Percentiles rank a stretch among this genome's conserved stretches.
Conservation (phyloP, 2,329 filamentous ascomycete genomes). For the Diaporthe helianthi region DNA sequence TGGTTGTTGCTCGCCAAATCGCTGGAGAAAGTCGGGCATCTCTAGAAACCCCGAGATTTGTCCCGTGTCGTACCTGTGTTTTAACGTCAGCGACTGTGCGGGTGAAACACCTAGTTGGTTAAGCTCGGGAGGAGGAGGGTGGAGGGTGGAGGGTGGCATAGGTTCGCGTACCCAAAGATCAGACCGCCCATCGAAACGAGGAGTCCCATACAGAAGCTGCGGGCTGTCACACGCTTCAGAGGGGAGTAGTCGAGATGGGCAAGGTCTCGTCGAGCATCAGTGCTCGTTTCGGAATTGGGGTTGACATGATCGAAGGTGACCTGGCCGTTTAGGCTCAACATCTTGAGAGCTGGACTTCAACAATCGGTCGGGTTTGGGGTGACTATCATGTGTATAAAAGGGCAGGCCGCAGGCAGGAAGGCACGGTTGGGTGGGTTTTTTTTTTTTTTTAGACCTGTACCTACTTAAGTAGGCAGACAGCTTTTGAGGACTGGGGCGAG, state of each 20-base stretch:
- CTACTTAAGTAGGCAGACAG: no score
- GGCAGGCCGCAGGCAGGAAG: no score
- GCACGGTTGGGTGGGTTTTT: no score
- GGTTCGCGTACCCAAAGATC: conserved; percentile 45
- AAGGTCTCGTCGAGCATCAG: conserved; percentile 44
- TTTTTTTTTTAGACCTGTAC: no score
- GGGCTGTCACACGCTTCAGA: conserved; percentile 47
- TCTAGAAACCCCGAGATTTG: conserved; percentile 64
- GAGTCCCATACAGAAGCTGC: conserved; percentile 47
- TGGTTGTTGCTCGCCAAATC: conserved; percentile 54
- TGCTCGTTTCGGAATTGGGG: conserved; percentile 48
- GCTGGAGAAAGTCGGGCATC: conserved; percentile 61
- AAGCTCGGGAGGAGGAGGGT: no score
- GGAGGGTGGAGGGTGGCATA: no score
- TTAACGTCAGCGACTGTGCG: conserved; percentile 36
- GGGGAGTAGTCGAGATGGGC: conserved; percentile 54
- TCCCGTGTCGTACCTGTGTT: conserved; percentile 57
- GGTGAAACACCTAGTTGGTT: background rate
- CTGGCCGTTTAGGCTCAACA: conserved; percentile 28
- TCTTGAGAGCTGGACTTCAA: background rate
- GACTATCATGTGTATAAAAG: no score
- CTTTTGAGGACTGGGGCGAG: background rate
- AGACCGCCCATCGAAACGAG: conserved; percentile 55
- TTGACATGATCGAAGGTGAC: conserved; percentile 53
- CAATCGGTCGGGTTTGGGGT: background rate